Base-by-base conservation (phyloP, 257 asterid genomes). In the Lycium barbarum region DNA sequence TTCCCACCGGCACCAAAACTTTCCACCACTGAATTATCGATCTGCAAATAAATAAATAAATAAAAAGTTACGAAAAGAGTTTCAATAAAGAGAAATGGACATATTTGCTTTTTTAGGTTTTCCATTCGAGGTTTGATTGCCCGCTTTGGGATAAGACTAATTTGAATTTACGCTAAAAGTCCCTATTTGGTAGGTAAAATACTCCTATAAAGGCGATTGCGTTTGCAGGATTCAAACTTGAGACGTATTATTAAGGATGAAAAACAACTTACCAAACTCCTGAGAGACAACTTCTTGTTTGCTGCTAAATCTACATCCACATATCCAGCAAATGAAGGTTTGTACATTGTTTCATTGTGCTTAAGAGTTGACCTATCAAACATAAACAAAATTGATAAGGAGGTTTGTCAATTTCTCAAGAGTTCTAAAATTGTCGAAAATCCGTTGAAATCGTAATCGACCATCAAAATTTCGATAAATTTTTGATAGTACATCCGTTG, bases 271-370 rank as follows among this genome's bases (percentile, higher is more conserved):
- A 78, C 82, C 82, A 78, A 53, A 4, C 65, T 78, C 62, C 38
- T 84, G 58, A 81, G 87, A 0, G 83, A 84, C 4, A 72, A 63
- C 33, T 87, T 87, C 45, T 84, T 87, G 36, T 61, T 40, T 40
- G 45, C 63, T 0, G 20, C 51, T 40, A 84, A 59, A 53, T 84
- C 87, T 2, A 84, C 87, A 53, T 87, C 84, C 8, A 84, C 87
- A 58, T 80, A 87, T 59, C 89, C 89, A 68, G 83, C 87, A 79
- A 84, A 87, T 49, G 87, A 80, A 2, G 73, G 84, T 33, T 78
- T 84, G 80, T 87, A 84, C 70, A 83, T 73, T 14, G 70, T 86
- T 14, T 74, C 71, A 17, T 63, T 47, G 6, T 22, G 14, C 9
- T 11, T 62, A 6, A 87, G 83, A 14, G 89, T 36, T 36, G 89